phyloP scores from a whole-genome alignment of 2,329 filamentous ascomycete genomes.

The Stemphylium beticola region DNA sequence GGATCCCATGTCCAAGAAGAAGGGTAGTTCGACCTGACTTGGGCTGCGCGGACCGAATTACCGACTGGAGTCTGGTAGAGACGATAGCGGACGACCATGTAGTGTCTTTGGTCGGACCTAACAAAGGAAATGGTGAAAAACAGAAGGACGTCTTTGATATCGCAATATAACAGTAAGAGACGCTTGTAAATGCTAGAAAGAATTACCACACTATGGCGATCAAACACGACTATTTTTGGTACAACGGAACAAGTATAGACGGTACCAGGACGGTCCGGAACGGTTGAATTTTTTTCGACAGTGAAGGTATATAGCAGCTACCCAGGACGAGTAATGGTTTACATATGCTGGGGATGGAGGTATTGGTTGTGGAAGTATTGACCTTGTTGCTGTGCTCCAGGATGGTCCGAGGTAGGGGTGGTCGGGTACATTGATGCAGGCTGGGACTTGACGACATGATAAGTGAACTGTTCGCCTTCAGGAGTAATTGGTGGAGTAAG shows the following conservation, averaged over 20 bases:
- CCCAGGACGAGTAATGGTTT: conserved; percentile 23
- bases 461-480: conserved; percentile 58
- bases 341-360: conserved; percentile 46
- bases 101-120: conserved; percentile 33
- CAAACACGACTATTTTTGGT: conserved; percentile 47
- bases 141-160: conserved; percentile 43
- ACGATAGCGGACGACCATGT: conserved; percentile 23
- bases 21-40: conserved; percentile 18
- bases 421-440: conserved; percentile 40
- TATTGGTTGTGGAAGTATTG: conserved; percentile 47
- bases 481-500: conserved; percentile 87
- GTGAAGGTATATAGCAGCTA: conserved; percentile 21
- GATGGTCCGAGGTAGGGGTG: conserved; percentile 47
- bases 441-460: conserved; percentile 41
- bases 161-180: conserved; percentile 39
- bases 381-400: conserved; percentile 40
- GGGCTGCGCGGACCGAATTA: conserved; percentile 21
- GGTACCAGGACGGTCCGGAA: conserved; percentile 19
- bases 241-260: conserved; percentile 36
- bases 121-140: conserved; percentile 46
- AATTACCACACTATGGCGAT: conserved; percentile 50
- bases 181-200: conserved; percentile 47
- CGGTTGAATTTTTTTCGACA: conserved; percentile 22
- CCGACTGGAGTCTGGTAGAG: conserved; percentile 14
- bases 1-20: conserved; percentile 37